Evolutionary conservation across 352 stramenopile species (phyloP).

Genomic region (Globisporangium cystogenes): DNA sequence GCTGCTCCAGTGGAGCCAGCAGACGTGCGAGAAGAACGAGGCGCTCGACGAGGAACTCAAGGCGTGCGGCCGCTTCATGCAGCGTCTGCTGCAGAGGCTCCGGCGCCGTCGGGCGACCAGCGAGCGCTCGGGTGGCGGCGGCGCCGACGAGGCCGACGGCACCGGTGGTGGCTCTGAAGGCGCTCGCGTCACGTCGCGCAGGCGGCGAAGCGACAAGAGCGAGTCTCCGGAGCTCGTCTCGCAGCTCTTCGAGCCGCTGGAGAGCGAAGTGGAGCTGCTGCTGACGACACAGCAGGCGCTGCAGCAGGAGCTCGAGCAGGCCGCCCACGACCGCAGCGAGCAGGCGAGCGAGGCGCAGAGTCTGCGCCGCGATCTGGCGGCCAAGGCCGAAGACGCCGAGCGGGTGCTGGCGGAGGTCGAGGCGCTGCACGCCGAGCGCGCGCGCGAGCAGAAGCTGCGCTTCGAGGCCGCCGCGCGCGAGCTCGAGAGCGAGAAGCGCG

Average conservation of each 20-base stretch:
- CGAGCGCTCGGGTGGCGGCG: neutral
- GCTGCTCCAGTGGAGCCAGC: slow-evolving; percentile 55
- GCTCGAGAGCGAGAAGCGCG: slow-evolving; percentile 32
- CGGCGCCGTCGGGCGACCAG: slow-evolving; percentile 3
- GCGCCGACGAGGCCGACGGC: neutral
- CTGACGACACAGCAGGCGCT: slow-evolving; percentile 16
- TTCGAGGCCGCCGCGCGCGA: slow-evolving; percentile 23
- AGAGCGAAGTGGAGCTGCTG: slow-evolving; percentile 19
- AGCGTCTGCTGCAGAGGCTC: slow-evolving; percentile 21
- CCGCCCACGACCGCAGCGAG: slow-evolving; percentile 17
- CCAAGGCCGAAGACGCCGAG: slow-evolving; percentile 30
- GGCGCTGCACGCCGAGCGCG: slow-evolving; percentile 25
- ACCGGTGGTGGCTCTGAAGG: neutral
- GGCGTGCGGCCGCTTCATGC: slow-evolving; percentile 18
- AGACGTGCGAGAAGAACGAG: slow-evolving; percentile 50
- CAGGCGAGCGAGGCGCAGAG: slow-evolving; percentile 11
- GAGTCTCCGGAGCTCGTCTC: slow-evolving; percentile 4
- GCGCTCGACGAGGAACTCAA: slow-evolving; percentile 27
- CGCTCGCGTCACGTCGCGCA: neutral
- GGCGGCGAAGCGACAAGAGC: neutral
- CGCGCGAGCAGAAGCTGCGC: slow-evolving; percentile 32
- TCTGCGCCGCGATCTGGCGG: slow-evolving; percentile 27
- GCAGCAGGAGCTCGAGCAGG: slow-evolving; percentile 17
- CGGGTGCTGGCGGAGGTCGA: slow-evolving; percentile 36
- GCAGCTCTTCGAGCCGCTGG: slow-evolving; percentile 11